Conservation (phyloP, 768 basidiomycete genomes). For the Phlebiopsis flavidoalba region DNA sequence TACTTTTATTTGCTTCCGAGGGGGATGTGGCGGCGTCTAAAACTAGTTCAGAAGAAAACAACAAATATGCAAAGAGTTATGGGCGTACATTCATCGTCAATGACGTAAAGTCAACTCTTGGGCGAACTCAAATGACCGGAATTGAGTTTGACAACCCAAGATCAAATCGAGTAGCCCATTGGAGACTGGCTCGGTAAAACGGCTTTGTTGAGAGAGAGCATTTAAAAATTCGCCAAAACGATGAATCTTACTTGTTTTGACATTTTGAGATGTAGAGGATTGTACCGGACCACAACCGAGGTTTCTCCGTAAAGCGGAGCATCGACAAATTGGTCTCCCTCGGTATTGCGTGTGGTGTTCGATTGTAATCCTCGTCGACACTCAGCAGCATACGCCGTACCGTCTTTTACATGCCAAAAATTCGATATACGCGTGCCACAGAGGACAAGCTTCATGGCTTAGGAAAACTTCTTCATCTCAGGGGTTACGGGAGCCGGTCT, state of each 20-base stretch:
- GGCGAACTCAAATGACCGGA: slow-evolving; percentile 47
- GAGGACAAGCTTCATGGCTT: slow-evolving; percentile 47
- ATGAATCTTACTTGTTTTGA: slow-evolving; percentile 52
- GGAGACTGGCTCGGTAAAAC: slow-evolving; percentile 46
- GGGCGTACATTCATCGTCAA: slow-evolving; percentile 46
- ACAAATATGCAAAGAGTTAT: neutral
- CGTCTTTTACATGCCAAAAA: slow-evolving; percentile 65
- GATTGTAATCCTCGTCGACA: slow-evolving; percentile 43
- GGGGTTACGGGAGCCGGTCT: slow-evolving; percentile 24
- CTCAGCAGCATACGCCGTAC: slow-evolving; percentile 56
- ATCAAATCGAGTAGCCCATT: slow-evolving; percentile 61
- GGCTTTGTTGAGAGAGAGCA: neutral
- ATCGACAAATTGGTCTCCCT: slow-evolving; percentile 47
- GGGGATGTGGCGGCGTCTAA: slow-evolving; percentile 34
- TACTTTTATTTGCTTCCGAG: slow-evolving; percentile 20
- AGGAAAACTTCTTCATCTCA: slow-evolving; percentile 33
- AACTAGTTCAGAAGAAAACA: neutral
- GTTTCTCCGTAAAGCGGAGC: slow-evolving; percentile 39
- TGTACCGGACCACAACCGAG: slow-evolving; percentile 66
- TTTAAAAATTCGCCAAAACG: neutral
- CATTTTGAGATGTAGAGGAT: slow-evolving; percentile 50
- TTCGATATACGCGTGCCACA: slow-evolving; percentile 62
- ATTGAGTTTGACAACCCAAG: slow-evolving; percentile 63
- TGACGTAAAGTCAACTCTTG: slow-evolving; percentile 43
- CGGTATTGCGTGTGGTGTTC: slow-evolving; percentile 27